These are phyloP conservation scores for Cucumis variabilis DNA, from an alignment of 331 rosid genomes.

Conservation along the genomic window DNA sequence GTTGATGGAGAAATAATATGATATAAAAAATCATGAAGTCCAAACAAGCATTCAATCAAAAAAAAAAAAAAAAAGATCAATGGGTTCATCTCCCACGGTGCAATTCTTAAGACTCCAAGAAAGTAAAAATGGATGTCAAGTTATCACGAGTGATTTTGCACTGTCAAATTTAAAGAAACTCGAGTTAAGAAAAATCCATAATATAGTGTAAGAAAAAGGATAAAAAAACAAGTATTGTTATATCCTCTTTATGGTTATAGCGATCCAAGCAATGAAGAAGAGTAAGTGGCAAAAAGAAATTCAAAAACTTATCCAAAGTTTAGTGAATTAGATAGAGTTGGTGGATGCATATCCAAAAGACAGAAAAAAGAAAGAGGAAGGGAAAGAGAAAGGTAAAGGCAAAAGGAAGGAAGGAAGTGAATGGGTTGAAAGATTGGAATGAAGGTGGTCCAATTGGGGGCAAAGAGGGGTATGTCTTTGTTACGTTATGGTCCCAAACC, in stretches of 20 bases:
- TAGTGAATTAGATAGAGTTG: slow-evolving; percentile 15
- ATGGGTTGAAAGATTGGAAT: slow-evolving; percentile 23
- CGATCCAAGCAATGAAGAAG: slow-evolving; percentile 19
- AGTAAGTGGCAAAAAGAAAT: slow-evolving; percentile 1
- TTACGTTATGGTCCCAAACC: slow-evolving; percentile 25
- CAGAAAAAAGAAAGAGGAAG: not conserved
- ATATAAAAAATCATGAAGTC: no score
- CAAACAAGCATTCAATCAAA: no score
- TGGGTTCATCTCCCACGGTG: not conserved
- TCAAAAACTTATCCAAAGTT: slow-evolving; percentile 30
- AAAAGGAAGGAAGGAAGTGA: slow-evolving; percentile 8
- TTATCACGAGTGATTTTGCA: no score
- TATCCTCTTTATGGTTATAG: not conserved
- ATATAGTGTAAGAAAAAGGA: not conserved
- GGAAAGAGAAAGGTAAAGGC: slow-evolving; percentile 4
- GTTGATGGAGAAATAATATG: no score
- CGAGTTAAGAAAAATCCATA: not conserved
- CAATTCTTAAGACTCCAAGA: not conserved
- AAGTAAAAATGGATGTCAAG: no score
- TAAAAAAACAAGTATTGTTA: not conserved
- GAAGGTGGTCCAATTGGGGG: slow-evolving; percentile 30
- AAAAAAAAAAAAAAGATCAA: no score
- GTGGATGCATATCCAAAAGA: slow-evolving; percentile 25
- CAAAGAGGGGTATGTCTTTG: slow-evolving; percentile 14
- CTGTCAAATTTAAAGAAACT: not conserved